Percentiles rank a stretch among this genome's conserved stretches.
Conservation (phyloP, 2,329 filamentous ascomycete genomes). For the Emericellopsis atlantica region DNA sequence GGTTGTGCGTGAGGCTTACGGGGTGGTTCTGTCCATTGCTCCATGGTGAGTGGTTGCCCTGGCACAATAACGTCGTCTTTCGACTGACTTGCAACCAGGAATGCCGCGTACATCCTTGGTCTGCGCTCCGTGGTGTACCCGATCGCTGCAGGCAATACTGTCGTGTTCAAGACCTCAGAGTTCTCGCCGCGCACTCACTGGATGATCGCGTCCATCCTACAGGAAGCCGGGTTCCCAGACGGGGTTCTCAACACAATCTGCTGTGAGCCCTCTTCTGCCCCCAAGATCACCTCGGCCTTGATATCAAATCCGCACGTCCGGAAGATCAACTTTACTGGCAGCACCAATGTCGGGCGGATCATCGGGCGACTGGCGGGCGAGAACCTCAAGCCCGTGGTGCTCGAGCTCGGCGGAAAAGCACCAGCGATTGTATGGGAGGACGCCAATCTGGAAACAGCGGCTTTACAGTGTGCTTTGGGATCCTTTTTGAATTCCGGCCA, state of each 20-base stretch:
- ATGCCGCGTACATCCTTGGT: constrained; percentile 43
- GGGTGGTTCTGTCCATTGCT: constrained; percentile 67
- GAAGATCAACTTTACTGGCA: constrained; percentile 83
- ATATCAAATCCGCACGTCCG: constrained; percentile 56
- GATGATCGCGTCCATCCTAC: constrained; percentile 49
- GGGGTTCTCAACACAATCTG: constrained; percentile 67
- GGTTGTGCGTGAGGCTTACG: constrained; percentile 63
- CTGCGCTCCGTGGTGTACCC: constrained; percentile 45
- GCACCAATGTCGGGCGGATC: constrained; percentile 59
- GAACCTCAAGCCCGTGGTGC: constrained; percentile 63
- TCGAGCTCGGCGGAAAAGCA: constrained; percentile 78
- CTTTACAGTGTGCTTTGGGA: constrained; percentile 53
- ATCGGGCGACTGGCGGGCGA: constrained; percentile 59
- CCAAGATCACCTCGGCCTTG: constrained; percentile 51
- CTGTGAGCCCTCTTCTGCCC: constrained; percentile 50
- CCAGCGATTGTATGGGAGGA: constrained; percentile 69
- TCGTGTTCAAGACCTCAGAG: constrained; percentile 62
- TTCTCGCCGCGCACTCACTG: constrained; percentile 50
- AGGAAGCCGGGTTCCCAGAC: constrained; percentile 62
- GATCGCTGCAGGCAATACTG: constrained; percentile 67
- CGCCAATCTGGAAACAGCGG: constrained; percentile 62
- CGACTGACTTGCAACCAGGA: constrained; percentile 24
- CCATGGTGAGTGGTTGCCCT: constrained; percentile 49
- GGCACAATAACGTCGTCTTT: neutral
- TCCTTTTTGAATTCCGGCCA: constrained; percentile 66